Conservation (phyloP, 1,284 basidiomycete species). For the Ustilago tritici region DNA sequence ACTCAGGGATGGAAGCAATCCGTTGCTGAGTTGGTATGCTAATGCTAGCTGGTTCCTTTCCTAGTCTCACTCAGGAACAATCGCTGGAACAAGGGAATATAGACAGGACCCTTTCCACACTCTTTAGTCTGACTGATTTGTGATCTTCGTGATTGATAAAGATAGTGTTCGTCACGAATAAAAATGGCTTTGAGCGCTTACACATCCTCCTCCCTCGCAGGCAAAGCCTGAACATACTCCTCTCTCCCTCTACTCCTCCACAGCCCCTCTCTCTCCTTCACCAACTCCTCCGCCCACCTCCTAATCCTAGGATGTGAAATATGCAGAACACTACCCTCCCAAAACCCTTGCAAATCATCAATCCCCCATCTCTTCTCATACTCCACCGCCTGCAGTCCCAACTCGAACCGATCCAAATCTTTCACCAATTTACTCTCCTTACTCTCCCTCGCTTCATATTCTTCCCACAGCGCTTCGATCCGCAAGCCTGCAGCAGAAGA, state of each 20-base stretch:
- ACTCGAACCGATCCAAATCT: constrained; percentile 93
- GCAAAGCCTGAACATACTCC: constrained; percentile 31
- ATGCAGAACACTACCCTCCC: constrained; percentile 45
- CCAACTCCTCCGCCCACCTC: constrained; percentile 51
- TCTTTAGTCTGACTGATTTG: neutral
- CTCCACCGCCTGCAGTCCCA: constrained; percentile 78
- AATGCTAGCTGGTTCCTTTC: constrained; percentile 78
- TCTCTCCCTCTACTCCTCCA: constrained; percentile 44
- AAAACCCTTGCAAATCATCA: constrained; percentile 67
- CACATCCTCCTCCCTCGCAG: neutral
- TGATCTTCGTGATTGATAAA: neutral
- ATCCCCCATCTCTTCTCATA: constrained; percentile 67
- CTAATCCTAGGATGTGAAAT: constrained; percentile 54
- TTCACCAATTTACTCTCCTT: constrained; percentile 92
- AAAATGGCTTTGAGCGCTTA: no score
- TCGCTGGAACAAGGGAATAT: neutral
- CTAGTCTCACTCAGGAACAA: constrained; percentile 11
- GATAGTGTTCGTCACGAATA: neutral
- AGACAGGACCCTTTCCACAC: neutral
- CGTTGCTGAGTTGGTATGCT: constrained; percentile 85
- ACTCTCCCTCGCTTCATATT: constrained; percentile 87
- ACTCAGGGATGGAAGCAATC: constrained; percentile 84
- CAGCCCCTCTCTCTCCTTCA: constrained; percentile 46
- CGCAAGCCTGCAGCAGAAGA: constrained; percentile 80
- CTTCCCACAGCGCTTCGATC: constrained; percentile 86